Conservation (phyloP, 2,329 filamentous ascomycete genomes). For the Endoconidiophora polonica region DNA sequence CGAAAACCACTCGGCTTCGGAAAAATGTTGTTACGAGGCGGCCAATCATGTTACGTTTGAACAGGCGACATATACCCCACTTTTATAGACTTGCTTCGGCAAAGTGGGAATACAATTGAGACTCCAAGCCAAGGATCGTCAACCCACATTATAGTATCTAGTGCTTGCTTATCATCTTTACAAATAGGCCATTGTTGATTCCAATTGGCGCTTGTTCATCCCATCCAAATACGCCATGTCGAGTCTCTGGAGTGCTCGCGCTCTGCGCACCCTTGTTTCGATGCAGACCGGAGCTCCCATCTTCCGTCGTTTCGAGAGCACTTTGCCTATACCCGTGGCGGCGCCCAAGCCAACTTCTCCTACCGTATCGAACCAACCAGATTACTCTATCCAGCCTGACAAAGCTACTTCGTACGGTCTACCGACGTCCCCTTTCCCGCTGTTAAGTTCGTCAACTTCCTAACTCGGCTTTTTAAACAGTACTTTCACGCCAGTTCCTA, state of each 20-base stretch:
- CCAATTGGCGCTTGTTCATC: neutral
- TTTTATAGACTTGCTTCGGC: neutral
- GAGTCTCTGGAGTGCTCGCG: constrained; percentile 1
- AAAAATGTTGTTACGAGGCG: constrained; percentile 26
- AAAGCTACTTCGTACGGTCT: constrained; percentile 67
- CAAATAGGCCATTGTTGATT: neutral
- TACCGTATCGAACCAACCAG: constrained; percentile 47
- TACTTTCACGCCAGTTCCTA: constrained; percentile 79
- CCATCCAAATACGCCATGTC: constrained; percentile 1
- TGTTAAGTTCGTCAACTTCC: neutral
- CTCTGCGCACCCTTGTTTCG: neutral
- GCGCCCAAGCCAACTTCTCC: constrained; percentile 23
- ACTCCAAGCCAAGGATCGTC: constrained; percentile 7
- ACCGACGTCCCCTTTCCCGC: neutral
- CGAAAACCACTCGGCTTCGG: constrained; percentile 35
- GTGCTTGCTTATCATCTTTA: neutral
- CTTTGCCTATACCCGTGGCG: constrained; percentile 24
- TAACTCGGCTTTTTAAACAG: constrained; percentile 27
- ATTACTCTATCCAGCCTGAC: constrained; percentile 68
- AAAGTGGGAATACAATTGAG: neutral
- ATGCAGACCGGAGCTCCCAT: constrained; percentile 20
- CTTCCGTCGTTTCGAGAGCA: constrained; percentile 36
- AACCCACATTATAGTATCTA: neutral
- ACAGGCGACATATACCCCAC: neutral
- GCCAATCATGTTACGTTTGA: constrained; percentile 24